Evolutionary conservation across 140 eudicot species (phyloP).

Genomic region (Bidens hawaiensis): DNA sequence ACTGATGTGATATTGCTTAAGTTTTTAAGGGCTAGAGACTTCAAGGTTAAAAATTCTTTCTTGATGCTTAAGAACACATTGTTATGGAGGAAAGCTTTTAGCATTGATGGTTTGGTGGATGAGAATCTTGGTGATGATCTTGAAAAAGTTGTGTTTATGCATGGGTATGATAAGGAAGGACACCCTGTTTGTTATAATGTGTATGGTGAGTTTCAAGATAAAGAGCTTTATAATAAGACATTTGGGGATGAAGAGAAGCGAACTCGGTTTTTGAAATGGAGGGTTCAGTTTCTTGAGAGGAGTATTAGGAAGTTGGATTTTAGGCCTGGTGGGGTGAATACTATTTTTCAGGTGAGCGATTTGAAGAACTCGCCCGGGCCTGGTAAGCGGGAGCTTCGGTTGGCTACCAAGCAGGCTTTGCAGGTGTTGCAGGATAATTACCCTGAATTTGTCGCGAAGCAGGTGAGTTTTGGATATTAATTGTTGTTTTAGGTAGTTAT

Average conservation of each 20-base stretch:
- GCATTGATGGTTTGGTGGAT: conserved; percentile 46
- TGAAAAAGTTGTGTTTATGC: conserved; percentile 61
- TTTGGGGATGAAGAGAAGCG: conserved; percentile 51
- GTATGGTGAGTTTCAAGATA: conserved; percentile 59
- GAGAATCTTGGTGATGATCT: conserved; percentile 49
- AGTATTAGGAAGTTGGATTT: conserved; percentile 62
- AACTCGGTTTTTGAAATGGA: conserved; percentile 43
- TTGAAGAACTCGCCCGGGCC: conserved; percentile 62
- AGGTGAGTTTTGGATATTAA: conserved; percentile 34
- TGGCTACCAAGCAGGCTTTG: conserved; percentile 57
- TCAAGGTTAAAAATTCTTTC: conserved; percentile 42
- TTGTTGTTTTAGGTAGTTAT: neutral
- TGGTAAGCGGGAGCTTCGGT: conserved; percentile 48
- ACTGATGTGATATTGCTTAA: conserved; percentile 44
- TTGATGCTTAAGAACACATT: conserved; percentile 47
- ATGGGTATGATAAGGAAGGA: conserved; percentile 57
- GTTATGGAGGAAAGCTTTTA: conserved; percentile 41
- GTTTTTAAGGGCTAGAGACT: conserved; percentile 49
- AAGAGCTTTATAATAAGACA: conserved; percentile 43
- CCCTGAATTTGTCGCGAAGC: conserved; percentile 64
- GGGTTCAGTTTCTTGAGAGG: conserved; percentile 62
- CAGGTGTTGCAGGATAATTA: conserved; percentile 61
- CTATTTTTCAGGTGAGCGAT: conserved; percentile 58
- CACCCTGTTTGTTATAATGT: conserved; percentile 69
- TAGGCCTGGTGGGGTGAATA: conserved; percentile 46